Evolutionary conservation across 2,329 filamentous ascomycete genomes (phyloP), one percentile per base, ranked within the genome.

Genomic region (Trichoderma koningiopsis): DNA sequence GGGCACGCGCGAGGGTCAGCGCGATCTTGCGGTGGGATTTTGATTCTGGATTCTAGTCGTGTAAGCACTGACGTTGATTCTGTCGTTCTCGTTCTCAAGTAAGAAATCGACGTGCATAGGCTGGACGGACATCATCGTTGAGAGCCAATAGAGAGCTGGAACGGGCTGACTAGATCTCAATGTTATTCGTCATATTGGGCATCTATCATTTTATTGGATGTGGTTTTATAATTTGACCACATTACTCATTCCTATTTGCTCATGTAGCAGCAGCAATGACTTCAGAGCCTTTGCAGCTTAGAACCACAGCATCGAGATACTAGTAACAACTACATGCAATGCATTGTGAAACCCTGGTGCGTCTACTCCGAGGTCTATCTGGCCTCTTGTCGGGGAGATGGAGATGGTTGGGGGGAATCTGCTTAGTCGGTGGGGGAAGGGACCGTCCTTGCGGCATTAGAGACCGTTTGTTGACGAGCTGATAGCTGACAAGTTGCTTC

Each of bases 301-400:
- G 19, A n/a, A 1, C n/a, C 19, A 19, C 7, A 8, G 40, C 40
- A 43, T 33, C 33, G 10, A 33, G 14, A 14, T 40, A 19, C 37
- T 14, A 40, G 16, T 40, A 40, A 4, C 3, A 8, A 43, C 40
- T 43, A 3, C 40, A 43, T 43, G 37, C 1, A n/a, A 37, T 58
- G 19, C 37, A 67, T 58, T 59, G 59, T 40, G 64, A 47, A 67
- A 67, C 29, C 14, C 24, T 19, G 1, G 14, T 37, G 63, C 55
- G 55, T n/a, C 2, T 49, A 24, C 52, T 58, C 64, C 55, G 64
- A 67, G 64, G 64, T 40, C 49, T 43, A 31, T 16, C 55, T 67
- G 64, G 64, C 64, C 64, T 67, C 64, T 67, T 59, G 64, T 67
- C 64, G 64, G 64, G 64, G 55, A 67, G 40, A 59, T 52, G 64